Evolutionary conservation across 306 rosid species (phyloP).

Genomic region (Ochetophila trinervis): DNA sequence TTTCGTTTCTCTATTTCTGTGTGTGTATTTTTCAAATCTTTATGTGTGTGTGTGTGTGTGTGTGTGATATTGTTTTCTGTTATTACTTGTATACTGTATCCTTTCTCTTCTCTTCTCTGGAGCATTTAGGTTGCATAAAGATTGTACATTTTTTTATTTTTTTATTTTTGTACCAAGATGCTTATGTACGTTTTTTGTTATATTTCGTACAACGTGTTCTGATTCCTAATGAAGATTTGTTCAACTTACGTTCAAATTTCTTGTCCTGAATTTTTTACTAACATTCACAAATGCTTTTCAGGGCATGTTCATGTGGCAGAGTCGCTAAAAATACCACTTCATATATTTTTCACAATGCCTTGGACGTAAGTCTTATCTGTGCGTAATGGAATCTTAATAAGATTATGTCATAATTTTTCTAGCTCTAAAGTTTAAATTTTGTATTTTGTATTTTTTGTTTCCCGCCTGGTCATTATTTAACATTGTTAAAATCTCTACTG

Average conservation of each 20-base stretch:
- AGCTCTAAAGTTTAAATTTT: conserved; percentile 11
- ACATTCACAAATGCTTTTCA: conserved; percentile 38
- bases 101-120: not conserved
- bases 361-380: conserved; percentile 97
- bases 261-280: conserved; percentile 21
- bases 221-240: not conserved
- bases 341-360: conserved; percentile 98
- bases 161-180: not conserved
- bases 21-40: too few relatives aligned
- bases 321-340: conserved; percentile 88
- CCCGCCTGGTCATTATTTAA: conserved; percentile 3
- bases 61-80: too few relatives aligned
- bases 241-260: not conserved
- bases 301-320: conserved; percentile 99
- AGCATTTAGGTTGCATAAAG: not conserved
- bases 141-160: not conserved
- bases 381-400: conserved; percentile 34
- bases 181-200: not conserved
- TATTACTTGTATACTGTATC: not conserved
- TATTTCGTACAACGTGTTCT: not conserved
- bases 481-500: conserved; percentile 23
- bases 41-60: too few relatives aligned
- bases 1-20: too few relatives aligned
- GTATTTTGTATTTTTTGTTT: conserved; percentile 17
- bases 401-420: conserved; percentile 15